A percentile compares a stretch with the other conserved stretches of the same genome.
Conservation (phyloP, 2,329 filamentous ascomycete genomes). For the Fusarium acutatum region DNA sequence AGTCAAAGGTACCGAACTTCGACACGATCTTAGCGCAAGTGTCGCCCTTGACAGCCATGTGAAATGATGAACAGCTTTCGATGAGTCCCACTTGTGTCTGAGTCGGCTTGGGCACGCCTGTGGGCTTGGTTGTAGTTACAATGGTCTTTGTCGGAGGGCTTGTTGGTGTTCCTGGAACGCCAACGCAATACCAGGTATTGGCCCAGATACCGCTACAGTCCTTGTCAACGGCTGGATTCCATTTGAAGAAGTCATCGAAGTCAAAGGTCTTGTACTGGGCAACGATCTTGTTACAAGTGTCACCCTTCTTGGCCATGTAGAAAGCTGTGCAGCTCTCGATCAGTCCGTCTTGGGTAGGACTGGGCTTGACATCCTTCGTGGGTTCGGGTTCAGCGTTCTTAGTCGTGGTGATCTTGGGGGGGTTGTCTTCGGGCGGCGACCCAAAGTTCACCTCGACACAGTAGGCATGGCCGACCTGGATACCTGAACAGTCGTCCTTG, state of each 20-base stretch:
- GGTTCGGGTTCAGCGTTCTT: background rate
- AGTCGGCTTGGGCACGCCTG: rapidly evolving
- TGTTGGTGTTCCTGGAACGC: background rate
- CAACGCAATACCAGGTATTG: background rate
- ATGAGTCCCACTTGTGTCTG: background rate
- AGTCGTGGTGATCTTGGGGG: rapidly evolving
- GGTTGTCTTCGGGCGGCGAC: background rate
- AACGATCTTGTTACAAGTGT: conserved; percentile 6
- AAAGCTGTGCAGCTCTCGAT: conserved; percentile 2
- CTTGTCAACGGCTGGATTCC: background rate
- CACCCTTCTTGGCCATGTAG: conserved; percentile 16
- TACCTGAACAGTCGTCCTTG: background rate
- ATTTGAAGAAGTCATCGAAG: conserved; percentile 6
- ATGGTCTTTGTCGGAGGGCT: rapidly evolving
- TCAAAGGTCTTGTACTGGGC: background rate
- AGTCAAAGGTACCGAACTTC: background rate
- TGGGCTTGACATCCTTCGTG: rapidly evolving
- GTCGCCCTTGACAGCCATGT: background rate
- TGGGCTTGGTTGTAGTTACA: background rate
- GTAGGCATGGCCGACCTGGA: background rate
- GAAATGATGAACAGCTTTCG: rapidly evolving
- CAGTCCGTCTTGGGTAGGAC: background rate
- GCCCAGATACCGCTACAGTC: background rate
- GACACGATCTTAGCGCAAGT: background rate
- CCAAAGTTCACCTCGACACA: background rate